Base-by-base conservation (phyloP, 176 grass and related monocot genomes). In the Pontederia paniculata region DNA sequence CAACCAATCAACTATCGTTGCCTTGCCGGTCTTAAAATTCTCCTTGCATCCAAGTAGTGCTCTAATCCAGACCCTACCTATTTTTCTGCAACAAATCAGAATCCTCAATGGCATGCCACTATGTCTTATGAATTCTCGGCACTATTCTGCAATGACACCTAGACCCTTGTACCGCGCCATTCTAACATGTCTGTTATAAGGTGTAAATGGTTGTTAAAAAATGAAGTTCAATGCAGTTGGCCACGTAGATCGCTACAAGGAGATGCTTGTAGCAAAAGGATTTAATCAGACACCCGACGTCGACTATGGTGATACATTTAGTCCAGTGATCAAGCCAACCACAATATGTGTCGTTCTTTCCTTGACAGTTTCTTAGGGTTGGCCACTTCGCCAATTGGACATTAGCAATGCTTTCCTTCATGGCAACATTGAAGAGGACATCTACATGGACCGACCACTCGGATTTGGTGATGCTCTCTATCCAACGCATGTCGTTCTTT, bases 311-410 rank as follows among this genome's bases (percentile, higher is more conserved):
- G 48, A 53, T 1, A 67, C 64, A 2, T 53, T 12, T 28, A 67
- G 63, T 19, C 66, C 66, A 6, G 23, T 57, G 0, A 45, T 70
- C 6, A 58, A 56, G n/a, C 66, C 50, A 4, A 23, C 31, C 1
- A 57, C 66, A 9, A 45, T 70, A 44, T 0, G 66, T 0, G 5
- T 70, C 11, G 21, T 70, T 8, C 66, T 70, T 0, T 57, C 66
- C 2, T 1, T 70, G 2, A 49, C 10, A 21, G 9, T 57, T 9
- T 20, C 47, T 17, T 4, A 15, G 1, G 9, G 23, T 42, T 67
- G 63, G 63, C 1, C 1, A 0, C 2, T 53, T 14, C 9, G 63
- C 2, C 63, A 67, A 51, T 12, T 67, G 6, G 63, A 67, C 12
- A 8, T 67, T 28, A 8, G 28, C 28, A 37, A 37, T 37, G 1